Percentiles rank a stretch among this genome's conserved stretches.
These are phyloP conservation scores for Jaenimonas drosophilae DNA, from an alignment of 208 protist species.

Conservation along the genomic window DNA sequence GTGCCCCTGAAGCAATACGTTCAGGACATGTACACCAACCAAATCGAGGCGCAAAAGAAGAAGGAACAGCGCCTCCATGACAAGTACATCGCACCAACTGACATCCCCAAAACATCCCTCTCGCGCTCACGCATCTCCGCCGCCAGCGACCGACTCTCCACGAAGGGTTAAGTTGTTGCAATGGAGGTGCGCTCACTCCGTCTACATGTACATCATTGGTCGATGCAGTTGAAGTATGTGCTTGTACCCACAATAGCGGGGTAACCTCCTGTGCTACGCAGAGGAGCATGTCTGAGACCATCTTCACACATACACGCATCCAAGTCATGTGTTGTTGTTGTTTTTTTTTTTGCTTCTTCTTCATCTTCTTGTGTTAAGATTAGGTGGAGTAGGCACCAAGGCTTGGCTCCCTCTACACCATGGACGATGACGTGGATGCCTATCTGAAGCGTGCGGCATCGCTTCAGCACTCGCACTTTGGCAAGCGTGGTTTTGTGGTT, in stretches of 20 bases:
- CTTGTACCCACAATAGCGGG: too few relatives aligned
- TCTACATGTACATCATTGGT: too few relatives aligned
- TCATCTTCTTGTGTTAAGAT: background rate
- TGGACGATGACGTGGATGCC: conserved; percentile 16
- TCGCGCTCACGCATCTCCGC: conserved; percentile 11
- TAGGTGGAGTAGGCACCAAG: conserved; percentile 1
- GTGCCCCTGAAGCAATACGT: conserved; percentile 50
- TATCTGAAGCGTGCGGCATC: conserved; percentile 22
- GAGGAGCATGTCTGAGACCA: too few relatives aligned
- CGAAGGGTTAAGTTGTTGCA: too few relatives aligned
- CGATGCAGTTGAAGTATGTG: too few relatives aligned
- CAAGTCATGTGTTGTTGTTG: conserved; percentile 6
- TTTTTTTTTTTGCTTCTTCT: conserved; percentile 2
- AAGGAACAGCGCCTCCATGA: conserved; percentile 65
- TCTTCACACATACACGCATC: too few relatives aligned
- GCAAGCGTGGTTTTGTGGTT: conserved; percentile 5
- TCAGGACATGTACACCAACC: conserved; percentile 64
- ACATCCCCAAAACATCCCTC: conserved; percentile 29
- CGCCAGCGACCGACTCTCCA: conserved; percentile 15
- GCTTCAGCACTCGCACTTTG: conserved; percentile 17
- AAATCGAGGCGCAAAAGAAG: conserved; percentile 46
- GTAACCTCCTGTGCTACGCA: too few relatives aligned
- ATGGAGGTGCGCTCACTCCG: too few relatives aligned
- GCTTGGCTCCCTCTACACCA: background rate
- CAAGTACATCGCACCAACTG: conserved; percentile 61